Base-by-base conservation (phyloP, 2,329 filamentous ascomycete species). In the Epichloe elymi region DNA sequence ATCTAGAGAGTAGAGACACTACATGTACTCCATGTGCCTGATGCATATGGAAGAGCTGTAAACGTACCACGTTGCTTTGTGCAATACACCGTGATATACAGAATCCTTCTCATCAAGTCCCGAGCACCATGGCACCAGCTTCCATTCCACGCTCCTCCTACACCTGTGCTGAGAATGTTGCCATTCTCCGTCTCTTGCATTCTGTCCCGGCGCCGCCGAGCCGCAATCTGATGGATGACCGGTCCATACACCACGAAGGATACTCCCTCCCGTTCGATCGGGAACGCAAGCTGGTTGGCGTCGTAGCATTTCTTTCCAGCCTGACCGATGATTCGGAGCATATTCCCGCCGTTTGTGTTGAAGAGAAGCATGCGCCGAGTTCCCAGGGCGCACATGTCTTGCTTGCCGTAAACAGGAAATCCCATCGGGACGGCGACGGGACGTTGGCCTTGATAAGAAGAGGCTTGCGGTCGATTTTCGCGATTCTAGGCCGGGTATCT, bases 341-440 rank as follows among this genome's bases (percentile, higher is more conserved):
- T 42, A 65, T 68, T 14, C 64, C 66, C 15, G 66, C 66, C 7
- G 54, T 67, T 15, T 67, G 63, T 26, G 37, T 69, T 17, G 55
- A 61, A 14, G 61, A 69, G 50, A 49, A 50, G 10, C 35, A 44
- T 4, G 26, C 26, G 8, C 26, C 26, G 0, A 8, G 49, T 19
- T 38, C 53, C 3, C 23, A 33, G 12, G 43, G 26, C 14, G 44
- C 67, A 15, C 60, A 61, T 6, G 57, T 65, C 14, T 41, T 67
- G 1, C 39, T 67, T 6, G 64, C 65, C 5, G 53, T 68, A 19
- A 68, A 69, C 26, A 64, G 61, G 49, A 38, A 23, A 2, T 51
- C 12, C 14, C 35, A 3, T 14, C 26, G 2, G 3, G 49, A 51
- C 23, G 44, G 43, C 43, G 12, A 19, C 6, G 4, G 4, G 10